Evolutionary conservation across 2,329 filamentous ascomycete genomes (phyloP).

Genomic region (Diaporthe nobilis): DNA sequence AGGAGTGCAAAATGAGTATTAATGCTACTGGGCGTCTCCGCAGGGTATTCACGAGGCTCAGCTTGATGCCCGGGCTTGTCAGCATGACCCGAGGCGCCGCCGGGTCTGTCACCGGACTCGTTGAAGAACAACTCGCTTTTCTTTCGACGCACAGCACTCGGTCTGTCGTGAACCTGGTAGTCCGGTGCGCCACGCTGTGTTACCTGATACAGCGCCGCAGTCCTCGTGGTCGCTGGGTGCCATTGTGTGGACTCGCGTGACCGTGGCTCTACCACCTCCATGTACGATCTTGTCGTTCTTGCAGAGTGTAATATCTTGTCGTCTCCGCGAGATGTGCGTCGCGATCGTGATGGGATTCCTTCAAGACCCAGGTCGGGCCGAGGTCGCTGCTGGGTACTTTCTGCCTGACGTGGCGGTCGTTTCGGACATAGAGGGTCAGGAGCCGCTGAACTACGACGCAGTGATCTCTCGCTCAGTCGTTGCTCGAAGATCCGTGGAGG

Average conservation of each 20-base stretch:
- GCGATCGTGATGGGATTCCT: neutral
- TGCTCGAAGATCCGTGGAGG: no score
- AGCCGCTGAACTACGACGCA: neutral
- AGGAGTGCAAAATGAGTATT: slow-evolving; percentile 19
- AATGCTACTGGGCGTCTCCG: neutral
- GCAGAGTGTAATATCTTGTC: neutral
- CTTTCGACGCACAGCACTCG: no score
- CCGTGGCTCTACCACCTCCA: no score
- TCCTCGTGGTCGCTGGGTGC: no score
- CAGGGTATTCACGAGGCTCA: neutral
- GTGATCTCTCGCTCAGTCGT: neutral
- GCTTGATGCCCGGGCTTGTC: neutral
- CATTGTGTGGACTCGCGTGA: neutral
- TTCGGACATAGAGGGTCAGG: neutral
- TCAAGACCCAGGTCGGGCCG: neutral
- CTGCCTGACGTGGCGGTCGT: neutral
- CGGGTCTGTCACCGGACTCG: neutral
- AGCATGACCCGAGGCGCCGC: neutral
- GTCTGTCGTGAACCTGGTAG: neutral
- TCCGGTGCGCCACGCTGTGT: no score
- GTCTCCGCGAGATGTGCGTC: neutral
- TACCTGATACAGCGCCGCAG: neutral
- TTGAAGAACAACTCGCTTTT: neutral
- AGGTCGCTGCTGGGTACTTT: neutral
- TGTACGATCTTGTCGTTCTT: neutral